Percentiles rank a stretch among this genome's conserved stretches.
Conservation (phyloP, 1,284 basidiomycete genomes). For the Moesziomyces aphidis region DNA sequence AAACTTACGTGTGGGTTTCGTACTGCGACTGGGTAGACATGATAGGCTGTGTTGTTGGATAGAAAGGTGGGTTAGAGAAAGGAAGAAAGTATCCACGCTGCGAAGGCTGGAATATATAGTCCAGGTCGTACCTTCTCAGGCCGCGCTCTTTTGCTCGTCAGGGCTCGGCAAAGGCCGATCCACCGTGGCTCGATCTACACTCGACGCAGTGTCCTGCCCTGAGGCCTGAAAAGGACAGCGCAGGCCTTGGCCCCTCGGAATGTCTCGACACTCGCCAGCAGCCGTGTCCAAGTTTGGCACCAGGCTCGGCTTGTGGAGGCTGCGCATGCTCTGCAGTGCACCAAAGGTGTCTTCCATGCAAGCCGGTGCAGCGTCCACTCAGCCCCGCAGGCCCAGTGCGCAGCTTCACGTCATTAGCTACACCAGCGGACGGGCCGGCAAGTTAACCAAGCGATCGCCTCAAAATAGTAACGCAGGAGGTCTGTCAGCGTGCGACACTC, state of each 20-base stretch:
- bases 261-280: no score
- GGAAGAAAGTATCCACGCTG: no score
- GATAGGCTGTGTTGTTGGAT: background rate
- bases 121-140: no score
- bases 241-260: no score
- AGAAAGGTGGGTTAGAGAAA: background rate
- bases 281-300: background rate
- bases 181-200: background rate
- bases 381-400: slow-evolving; percentile 22
- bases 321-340: background rate
- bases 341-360: background rate
- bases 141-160: no score
- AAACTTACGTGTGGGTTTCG: slow-evolving; percentile 50
- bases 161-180: no score
- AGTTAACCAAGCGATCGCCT: background rate
- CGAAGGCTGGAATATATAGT: slow-evolving; percentile 16
- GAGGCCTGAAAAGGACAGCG: background rate
- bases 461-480: slow-evolving; percentile 17
- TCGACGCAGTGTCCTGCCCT: background rate
- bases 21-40: slow-evolving; percentile 49
- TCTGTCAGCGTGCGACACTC: slow-evolving; percentile 4
- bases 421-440: background rate
- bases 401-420: slow-evolving; percentile 40
- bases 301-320: background rate
- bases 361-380: slow-evolving; percentile 13